Conservation (phyloP, 106 monocot genomes). For the Apostasia shenzhenica region DNA sequence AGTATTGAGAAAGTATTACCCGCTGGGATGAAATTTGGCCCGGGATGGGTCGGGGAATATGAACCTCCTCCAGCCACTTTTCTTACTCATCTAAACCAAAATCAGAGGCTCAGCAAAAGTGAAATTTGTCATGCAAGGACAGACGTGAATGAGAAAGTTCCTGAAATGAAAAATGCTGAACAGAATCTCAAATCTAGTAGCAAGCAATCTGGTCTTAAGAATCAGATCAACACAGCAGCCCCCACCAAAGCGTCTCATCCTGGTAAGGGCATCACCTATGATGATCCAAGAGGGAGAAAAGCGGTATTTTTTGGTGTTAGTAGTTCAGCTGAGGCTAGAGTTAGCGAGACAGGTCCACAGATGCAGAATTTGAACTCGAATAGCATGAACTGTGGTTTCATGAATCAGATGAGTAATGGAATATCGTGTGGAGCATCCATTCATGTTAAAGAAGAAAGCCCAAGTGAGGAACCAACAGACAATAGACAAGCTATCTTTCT, state of each 20-base stretch:
- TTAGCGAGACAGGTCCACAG: neutral
- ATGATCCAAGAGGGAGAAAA: constrained; percentile 14
- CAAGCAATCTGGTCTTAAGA: constrained; percentile 10
- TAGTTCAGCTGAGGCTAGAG: constrained; percentile 7
- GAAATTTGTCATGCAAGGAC: neutral
- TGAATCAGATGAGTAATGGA: neutral
- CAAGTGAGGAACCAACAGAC: neutral
- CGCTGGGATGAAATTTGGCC: constrained; percentile 72
- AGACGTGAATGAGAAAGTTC: constrained; percentile 5
- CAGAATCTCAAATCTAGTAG: constrained; percentile 5
- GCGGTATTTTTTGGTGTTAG: constrained; percentile 16
- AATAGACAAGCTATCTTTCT: neutral
- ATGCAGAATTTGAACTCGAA: neutral
- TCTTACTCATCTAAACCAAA: constrained; percentile 26
- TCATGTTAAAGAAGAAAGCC: constrained; percentile 8
- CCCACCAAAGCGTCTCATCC: constrained; percentile 11
- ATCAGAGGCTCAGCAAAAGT: neutral
- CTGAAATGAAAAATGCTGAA: constrained; percentile 4
- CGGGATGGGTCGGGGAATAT: constrained; percentile 86
- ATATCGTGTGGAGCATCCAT: neutral
- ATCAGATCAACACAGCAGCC: constrained; percentile 4
- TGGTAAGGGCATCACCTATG: neutral
- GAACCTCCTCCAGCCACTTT: constrained; percentile 58
- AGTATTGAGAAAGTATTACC: constrained; percentile 58
- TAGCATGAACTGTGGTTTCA: neutral